Evolutionary conservation across 305 asterid genomes (phyloP), one percentile per base, ranked within the genome.

Genomic region (Fraxinus platypoda): DNA sequence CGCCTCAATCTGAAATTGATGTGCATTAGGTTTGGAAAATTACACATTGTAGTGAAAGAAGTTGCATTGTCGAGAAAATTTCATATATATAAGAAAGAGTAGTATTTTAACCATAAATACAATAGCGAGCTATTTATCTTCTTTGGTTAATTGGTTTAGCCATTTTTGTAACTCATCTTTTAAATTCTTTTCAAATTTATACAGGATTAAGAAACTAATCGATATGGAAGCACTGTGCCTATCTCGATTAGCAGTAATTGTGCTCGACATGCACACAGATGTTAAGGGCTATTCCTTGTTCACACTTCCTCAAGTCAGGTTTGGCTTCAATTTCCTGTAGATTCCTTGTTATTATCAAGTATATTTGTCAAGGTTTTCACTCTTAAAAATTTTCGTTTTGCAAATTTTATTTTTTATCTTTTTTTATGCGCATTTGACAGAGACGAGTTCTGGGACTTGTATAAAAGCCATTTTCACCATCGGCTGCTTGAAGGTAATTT

Each of bases 241-340:
- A 83, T 94, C 98, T 68, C 97, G 97, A 35, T 84, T 95, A 88
- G 73, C 93, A 62, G 89, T 93, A 72, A 76, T 95, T 86, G 94
- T 95, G 79, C 91, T 95, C 76, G 99, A 95, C 89, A 88, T 94
- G 95, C 88, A 90, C 89, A 86, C 88, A 71, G 99, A 95, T 84
- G 94, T 92, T 59, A 95, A 94, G 90, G 99, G 99, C 84, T 94
- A 94, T 88, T 94, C 97, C 83, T 84, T 95, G 83, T 90, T 95
- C 87, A 90, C 97, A 59, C 97, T 95, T 86, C 95, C 94, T 76
- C 99, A 95, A 94, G 92, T 95, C 93, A 94, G 99, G 99, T 94
- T 81, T 37, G 92, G 66, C 72, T 59, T 62, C 21, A 17, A 66
- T 62, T 41, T 64, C 79, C 57, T 57, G 43, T 71, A 68, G 74